These are phyloP conservation scores for Ambrosiella beaveri DNA, from an alignment of 2,329 filamentous ascomycete species.

Conservation along the genomic window DNA sequence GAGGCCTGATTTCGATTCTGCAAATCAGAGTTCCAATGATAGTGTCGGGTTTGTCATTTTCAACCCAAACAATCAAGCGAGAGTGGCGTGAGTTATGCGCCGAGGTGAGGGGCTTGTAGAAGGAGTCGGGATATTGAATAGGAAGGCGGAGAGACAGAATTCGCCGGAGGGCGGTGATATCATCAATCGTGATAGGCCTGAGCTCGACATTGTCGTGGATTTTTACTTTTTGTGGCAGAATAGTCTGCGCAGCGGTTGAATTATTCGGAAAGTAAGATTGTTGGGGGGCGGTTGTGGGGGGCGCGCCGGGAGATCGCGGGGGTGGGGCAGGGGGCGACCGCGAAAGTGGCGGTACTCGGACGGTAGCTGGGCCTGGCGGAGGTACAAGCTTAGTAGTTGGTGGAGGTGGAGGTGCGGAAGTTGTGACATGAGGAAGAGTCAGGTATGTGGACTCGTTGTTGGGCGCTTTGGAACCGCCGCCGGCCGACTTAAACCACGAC, in stretches of 20 bases:
- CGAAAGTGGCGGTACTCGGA: constrained; percentile 14
- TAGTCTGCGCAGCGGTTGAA: constrained; percentile 5
- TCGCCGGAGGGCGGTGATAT: constrained; percentile 41
- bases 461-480: constrained; percentile 12
- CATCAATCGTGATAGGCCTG: constrained; percentile 29
- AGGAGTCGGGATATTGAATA: constrained; percentile 45
- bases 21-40: constrained; percentile 46
- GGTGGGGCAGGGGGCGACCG: constrained; percentile 15
- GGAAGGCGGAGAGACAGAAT: constrained; percentile 49
- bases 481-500: constrained; percentile 36
- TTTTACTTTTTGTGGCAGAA: constrained; percentile 18
- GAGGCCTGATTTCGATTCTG: constrained; percentile 36
- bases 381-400: constrained; percentile 6
- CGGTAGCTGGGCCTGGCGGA: constrained; percentile 14
- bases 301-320: constrained; percentile 15
- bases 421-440: constrained; percentile 15
- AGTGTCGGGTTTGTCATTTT: constrained; percentile 24
- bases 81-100: constrained; percentile 35
- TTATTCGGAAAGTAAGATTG: constrained; percentile 11
- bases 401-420: constrained; percentile 15
- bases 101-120: constrained; percentile 39
- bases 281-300: not conserved
- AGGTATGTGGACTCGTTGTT: not conserved
- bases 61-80: constrained; percentile 41
- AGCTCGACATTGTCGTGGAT: constrained; percentile 34